Evolutionary conservation across 1,284 basidiomycete species (phyloP), one percentile per base, ranked within the genome.

Genomic region (Termitomyces sp.): DNA sequence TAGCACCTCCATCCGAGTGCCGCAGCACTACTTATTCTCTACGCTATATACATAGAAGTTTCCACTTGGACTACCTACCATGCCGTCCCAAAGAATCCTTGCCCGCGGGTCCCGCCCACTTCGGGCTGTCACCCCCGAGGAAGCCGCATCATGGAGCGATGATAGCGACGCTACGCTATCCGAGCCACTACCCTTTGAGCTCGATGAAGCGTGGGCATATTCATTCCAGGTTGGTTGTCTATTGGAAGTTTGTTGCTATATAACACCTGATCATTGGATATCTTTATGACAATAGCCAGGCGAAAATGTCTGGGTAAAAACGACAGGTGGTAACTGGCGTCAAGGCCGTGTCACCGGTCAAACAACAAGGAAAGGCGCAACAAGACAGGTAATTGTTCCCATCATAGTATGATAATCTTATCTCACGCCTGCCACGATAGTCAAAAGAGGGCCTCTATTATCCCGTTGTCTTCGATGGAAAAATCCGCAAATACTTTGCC

Each of bases 161-260:
- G 68, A 74, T 53, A 71, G 69, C 54, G 67, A 71, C 50, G 58
- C 62, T 45, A 64, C 67, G 19, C 60, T 65, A 19, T 60, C 60
- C 45, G 70, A 69, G 49, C 65, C 62, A 9, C 67, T 71, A 41
- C 74, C 80, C n/a, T 62, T 67, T 24, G 71, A 76, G 54, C 68
- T 82, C 6, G 75, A 82, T 50, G 79, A 84, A n/a, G 68, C 79
- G 0, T 80, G 79, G 69, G 70, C 73, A 26, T 83, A 78, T 60
- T 71, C 72, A 13, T 84, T 84, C 65, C 66, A 72, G 65, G 82
- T 80, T 62, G 55, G 71, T 69, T 47, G 13, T 39, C n/a, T 2
- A 54, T 38, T 41, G 1, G 4, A 43, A 49, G 50, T 40, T 26
- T 42, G n/a, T 15, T 40, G 15, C n/a, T 12, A 10, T 40, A 44